Evolutionary conservation across 176 grass and related monocot genomes (phyloP), one percentile per base, ranked within the genome.

Genomic region (Poa annua): DNA sequence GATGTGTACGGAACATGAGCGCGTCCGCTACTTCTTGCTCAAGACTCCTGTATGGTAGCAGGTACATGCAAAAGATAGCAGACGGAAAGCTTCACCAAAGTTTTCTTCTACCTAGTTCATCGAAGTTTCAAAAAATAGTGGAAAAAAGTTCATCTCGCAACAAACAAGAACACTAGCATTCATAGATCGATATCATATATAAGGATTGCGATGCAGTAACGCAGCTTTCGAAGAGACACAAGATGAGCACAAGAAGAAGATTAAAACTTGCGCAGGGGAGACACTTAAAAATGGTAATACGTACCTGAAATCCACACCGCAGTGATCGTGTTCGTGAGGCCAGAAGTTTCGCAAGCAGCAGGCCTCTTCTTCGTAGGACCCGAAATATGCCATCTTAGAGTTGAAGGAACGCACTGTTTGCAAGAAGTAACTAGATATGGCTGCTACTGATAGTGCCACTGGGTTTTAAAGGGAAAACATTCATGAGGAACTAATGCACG

Each of bases 31-130:
- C 1, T 29, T 29, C 29, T 29, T 29, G 29, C 29, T 70, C 70
- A 6, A 32, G 4, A 41, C 60, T 80, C 44, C 59, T 69, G 15
- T 17, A 35, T 16, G 11, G 32, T 11, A 75, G 36, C 32, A 82
- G 16, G 36, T 48, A 76, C 79, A 76, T 66, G 71, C 2, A 79
- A 71, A 71, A 36, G 8, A 51, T 51, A 79, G 34, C 3, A 26
- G 54, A 47, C 44, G 29, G 45, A 53, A 82, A 19, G 8, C 35
- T 29, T 59, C 65, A 71, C 19, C 15, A 7, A 25, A 2, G 1
- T 36, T 67, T 66, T 21, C 26, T 17, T 11, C 66, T 57, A 54
- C 7, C 17, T 54, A n/a, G 48, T 34, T 54, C 49, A 74, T 74
- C 26, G 15, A 75, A 72, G 9, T 4, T 14, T 13, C 0, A 3